Evolutionary conservation across 2,329 filamentous ascomycete genomes (phyloP).

Genomic region (Ophiostoma montium): DNA sequence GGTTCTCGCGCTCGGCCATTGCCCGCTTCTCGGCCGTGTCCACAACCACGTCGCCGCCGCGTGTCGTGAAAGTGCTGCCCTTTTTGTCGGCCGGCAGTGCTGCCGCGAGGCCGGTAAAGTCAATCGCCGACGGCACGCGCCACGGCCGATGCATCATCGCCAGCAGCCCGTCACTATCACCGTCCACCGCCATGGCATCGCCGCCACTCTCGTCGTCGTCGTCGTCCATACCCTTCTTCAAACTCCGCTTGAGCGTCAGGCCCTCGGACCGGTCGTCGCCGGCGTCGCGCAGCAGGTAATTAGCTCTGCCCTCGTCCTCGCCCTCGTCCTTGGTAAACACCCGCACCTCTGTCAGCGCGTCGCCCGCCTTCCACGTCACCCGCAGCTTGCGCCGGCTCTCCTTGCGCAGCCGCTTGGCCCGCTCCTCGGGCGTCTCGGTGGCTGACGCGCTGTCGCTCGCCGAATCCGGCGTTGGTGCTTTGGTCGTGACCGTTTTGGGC

Average conservation of each 20-base stretch:
- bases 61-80: slow-evolving; percentile 35
- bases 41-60: slow-evolving; percentile 37
- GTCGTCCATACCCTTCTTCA: slow-evolving; percentile 33
- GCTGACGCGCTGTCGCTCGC: slow-evolving; percentile 26
- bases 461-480: slow-evolving; percentile 22
- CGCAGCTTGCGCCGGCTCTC: slow-evolving; percentile 55
- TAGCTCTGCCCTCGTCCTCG: slow-evolving; percentile 53
- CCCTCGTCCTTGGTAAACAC: slow-evolving; percentile 62
- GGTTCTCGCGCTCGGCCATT: slow-evolving; percentile 42
- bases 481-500: slow-evolving; percentile 32
- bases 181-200: slow-evolving; percentile 3
- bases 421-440: slow-evolving; percentile 54
- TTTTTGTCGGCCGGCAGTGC: slow-evolving; percentile 30
- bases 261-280: slow-evolving; percentile 61
- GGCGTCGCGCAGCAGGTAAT: slow-evolving; percentile 57
- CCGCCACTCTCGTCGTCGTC: slow-evolving; percentile 35
- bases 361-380: slow-evolving; percentile 56
- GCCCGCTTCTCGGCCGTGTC: slow-evolving; percentile 40
- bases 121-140: slow-evolving; percentile 31
- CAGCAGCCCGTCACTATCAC: too few relatives aligned
- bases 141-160: slow-evolving; percentile 26
- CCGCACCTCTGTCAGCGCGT: slow-evolving; percentile 50
- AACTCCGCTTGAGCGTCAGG: slow-evolving; percentile 47
- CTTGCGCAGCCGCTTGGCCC: slow-evolving; percentile 53
- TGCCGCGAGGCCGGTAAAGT: slow-evolving; percentile 24